Percentiles rank a stretch among this genome's conserved stretches.
phyloP scores from a whole-genome alignment of 768 basidiomycete species.

The Boletus speciosus region DNA sequence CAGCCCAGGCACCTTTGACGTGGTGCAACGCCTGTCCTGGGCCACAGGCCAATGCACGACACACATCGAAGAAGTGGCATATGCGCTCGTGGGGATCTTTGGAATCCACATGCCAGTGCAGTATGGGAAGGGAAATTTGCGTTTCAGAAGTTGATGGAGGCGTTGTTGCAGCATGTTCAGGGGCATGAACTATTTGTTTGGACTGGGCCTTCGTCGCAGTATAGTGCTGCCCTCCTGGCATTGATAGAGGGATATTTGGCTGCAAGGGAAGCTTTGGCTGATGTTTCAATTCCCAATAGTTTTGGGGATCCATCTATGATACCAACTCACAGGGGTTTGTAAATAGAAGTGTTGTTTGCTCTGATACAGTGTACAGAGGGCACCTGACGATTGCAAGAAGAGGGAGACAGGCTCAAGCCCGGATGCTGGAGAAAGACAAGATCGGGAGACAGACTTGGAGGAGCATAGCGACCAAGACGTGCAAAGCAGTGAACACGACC shows the following conservation, averaged over 20 bases:
- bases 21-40: conserved; percentile 10
- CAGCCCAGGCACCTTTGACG: conserved; percentile 3
- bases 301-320: conserved; percentile 7
- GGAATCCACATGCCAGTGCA: conserved; percentile 18
- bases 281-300: neutral
- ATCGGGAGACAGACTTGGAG: neutral
- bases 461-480: neutral
- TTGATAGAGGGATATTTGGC: conserved; percentile 10
- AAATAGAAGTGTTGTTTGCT: conserved; percentile 6
- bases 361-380: conserved; percentile 3
- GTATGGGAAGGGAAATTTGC: conserved; percentile 26
- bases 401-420: neutral
- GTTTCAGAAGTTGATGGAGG: conserved; percentile 17
- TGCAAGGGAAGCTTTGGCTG: neutral
- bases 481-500: neutral
- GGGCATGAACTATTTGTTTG: conserved; percentile 3
- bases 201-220: conserved; percentile 5
- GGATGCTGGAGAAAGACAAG: neutral
- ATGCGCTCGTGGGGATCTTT: conserved; percentile 25
- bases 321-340: conserved; percentile 5
- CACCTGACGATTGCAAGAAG: neutral
- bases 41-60: conserved; percentile 23
- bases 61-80: conserved; percentile 21
- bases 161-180: conserved; percentile 1
- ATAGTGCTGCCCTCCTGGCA: conserved; percentile 3